Evolutionary conservation across 306 rosid genomes (phyloP), one percentile per base, ranked within the genome.

Genomic region (Quercus aquifolioides): DNA sequence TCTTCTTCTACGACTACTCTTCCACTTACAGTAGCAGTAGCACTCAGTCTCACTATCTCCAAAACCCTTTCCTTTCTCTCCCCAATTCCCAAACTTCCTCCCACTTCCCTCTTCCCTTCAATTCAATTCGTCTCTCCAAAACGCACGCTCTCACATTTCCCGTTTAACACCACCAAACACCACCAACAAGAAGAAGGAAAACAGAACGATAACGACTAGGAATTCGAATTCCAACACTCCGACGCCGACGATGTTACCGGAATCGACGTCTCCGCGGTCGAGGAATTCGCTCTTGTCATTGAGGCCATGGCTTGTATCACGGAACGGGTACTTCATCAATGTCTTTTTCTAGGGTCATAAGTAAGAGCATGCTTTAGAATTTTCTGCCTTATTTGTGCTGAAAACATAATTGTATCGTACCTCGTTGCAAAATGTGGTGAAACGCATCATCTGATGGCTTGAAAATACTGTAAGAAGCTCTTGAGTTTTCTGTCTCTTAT

Each of bases 241-340:
- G 92, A 81, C 67, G 78, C 65, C 46, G 81, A 80, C 20, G 76
- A 69, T 8, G 57, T 49, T 25, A 57, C 83, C 54, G 89, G 71
- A 6, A 46, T 87, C 41, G 94, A 95, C 55, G 84, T 84, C 76
- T 54, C 68, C 21, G 85, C 85, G 6, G 88, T 95, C 15, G 97
- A 92, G 82, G 78, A 84, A 80, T 96, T 92, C 76, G 98, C 99
- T 64, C 99, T 95, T 82, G 95, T 95, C 81, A 89, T 92, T 73
- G 98, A 95, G 88, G 99, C 99, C 87, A 31, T 95, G 96, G 97
- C 97, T 72, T 92, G 99, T 83, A 90, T 95, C 83, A 92, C 99
- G 49, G 98, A 95, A 79, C 99, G 92, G 97, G 98, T 95, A 86
- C 52, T 28, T 35, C 26, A 67, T 74, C 68, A 56, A 51, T 68